A percentile compares a stretch with the other conserved stretches of the same genome.
phyloP scores from a whole-genome alignment of 2,329 filamentous ascomycete species.

The Fusarium algeriense region DNA sequence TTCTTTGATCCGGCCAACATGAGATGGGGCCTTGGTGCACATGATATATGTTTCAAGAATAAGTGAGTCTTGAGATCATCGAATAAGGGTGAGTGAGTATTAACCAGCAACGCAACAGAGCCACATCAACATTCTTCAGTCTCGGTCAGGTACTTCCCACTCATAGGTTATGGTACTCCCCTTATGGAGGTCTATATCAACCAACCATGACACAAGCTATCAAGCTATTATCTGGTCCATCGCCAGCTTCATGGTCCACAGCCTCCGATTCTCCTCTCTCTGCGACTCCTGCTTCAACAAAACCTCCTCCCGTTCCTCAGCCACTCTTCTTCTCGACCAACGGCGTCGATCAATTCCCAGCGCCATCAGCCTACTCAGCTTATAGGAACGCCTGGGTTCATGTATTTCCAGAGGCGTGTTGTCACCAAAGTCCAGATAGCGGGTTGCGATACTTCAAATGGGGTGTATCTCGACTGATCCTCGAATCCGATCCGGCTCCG shows the following conservation, averaged over 20 bases:
- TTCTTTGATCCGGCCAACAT: constrained; percentile 78
- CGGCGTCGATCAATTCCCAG: constrained; percentile 72
- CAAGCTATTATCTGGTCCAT: constrained; percentile 76
- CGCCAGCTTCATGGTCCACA: constrained; percentile 39
- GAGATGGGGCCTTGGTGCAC: constrained; percentile 90
- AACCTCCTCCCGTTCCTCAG: constrained; percentile 32
- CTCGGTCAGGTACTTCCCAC: constrained; percentile 92
- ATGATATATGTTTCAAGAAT: constrained; percentile 95
- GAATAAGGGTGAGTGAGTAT: not conserved
- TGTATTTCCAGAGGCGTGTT: constrained; percentile 94
- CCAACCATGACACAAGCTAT: constrained; percentile 89
- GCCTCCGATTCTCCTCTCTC: constrained; percentile 25
- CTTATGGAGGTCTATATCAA: constrained; percentile 87
- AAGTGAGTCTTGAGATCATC: constrained; percentile 64
- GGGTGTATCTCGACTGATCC: constrained; percentile 90
- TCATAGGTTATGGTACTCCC: constrained; percentile 83
- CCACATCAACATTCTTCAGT: constrained; percentile 83
- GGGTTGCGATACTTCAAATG: constrained; percentile 98
- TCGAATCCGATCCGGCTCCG: constrained; percentile 88
- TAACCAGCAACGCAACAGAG: constrained; percentile 58
- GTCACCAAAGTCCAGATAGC: constrained; percentile 85
- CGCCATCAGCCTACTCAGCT: constrained; percentile 77
- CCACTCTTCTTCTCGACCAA: constrained; percentile 73
- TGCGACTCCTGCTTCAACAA: constrained; percentile 7
- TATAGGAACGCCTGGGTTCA: constrained; percentile 89